A percentile compares a stretch with the other conserved stretches of the same genome.
Evolutionary conservation across 345 rosid genomes (phyloP).

Genomic region (Salix udensis): DNA sequence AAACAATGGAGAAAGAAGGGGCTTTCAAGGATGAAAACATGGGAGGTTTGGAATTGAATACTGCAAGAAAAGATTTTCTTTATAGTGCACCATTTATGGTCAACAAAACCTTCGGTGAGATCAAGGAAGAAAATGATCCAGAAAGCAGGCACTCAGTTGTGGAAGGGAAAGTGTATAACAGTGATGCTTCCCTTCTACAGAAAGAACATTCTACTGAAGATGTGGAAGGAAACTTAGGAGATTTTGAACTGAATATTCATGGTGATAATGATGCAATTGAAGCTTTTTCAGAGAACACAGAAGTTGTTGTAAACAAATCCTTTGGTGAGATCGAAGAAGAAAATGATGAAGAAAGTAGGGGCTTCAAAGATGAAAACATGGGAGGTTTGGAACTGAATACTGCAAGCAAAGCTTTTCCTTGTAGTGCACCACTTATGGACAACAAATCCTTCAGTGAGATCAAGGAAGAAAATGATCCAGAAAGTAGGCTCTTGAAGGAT

Average conservation of each 20-base stretch:
- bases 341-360: constrained; percentile 1
- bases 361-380: neutral
- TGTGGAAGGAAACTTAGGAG: neutral
- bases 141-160: neutral
- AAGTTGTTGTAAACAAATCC: neutral
- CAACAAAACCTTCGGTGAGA: too few relatives aligned
- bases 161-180: constrained; percentile 23
- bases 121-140: too few relatives aligned
- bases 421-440: neutral
- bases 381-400: constrained; percentile 11
- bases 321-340: constrained; percentile 20
- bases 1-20: neutral
- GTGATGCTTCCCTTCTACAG: constrained; percentile 10
- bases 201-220: constrained; percentile 18
- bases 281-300: neutral
- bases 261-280: neutral
- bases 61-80: neutral
- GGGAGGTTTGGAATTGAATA: constrained; percentile 11
- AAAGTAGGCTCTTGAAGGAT: constrained; percentile 4
- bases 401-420: neutral
- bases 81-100: neutral
- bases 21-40: neutral
- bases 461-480: constrained; percentile 12
- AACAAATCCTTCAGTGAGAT: constrained; percentile 7
- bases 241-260: constrained; percentile 11